Percentiles rank a stretch among this genome's conserved stretches.
phyloP scores from a whole-genome alignment of 352 stramenopile species.

The Pseudoperonospora humuli region DNA sequence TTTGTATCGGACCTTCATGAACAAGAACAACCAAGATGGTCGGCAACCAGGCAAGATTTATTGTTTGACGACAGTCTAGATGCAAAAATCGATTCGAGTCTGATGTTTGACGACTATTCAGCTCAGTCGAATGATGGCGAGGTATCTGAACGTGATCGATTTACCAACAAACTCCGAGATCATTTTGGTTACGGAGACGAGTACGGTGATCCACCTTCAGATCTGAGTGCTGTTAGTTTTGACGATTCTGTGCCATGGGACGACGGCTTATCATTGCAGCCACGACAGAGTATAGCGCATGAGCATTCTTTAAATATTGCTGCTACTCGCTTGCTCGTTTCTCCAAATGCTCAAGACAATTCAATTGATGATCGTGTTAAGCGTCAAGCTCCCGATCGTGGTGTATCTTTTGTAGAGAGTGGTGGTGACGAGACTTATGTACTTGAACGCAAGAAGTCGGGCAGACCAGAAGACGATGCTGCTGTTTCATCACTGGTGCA shows the following conservation, averaged over 20 bases:
- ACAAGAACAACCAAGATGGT: slow-evolving; percentile 12
- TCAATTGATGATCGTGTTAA: neutral
- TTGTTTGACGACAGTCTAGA: slow-evolving; percentile 33
- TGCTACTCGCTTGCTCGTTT: neutral
- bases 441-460: neutral
- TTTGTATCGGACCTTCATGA: slow-evolving; percentile 22
- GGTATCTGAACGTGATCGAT: slow-evolving; percentile 3
- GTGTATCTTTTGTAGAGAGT: slow-evolving; percentile 3
- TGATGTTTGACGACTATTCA: slow-evolving; percentile 31
- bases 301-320: slow-evolving; percentile 3
- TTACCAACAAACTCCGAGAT: slow-evolving; percentile 11
- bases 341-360: neutral
- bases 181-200: slow-evolving; percentile 18
- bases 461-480: slow-evolving; percentile 7
- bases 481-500: slow-evolving; percentile 51
- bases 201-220: slow-evolving; percentile 26
- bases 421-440: neutral
- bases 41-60: slow-evolving; percentile 2
- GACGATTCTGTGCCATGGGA: slow-evolving; percentile 76
- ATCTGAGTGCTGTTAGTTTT: slow-evolving; percentile 70
- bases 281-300: slow-evolving; percentile 11
- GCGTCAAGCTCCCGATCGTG: neutral
- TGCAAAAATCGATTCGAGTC: slow-evolving; percentile 30
- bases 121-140: slow-evolving; percentile 14
- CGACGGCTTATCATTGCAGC: slow-evolving; percentile 38